Evolutionary conservation across 176 grass and related monocot genomes (phyloP).

Genomic region (Hordeum marinum): DNA sequence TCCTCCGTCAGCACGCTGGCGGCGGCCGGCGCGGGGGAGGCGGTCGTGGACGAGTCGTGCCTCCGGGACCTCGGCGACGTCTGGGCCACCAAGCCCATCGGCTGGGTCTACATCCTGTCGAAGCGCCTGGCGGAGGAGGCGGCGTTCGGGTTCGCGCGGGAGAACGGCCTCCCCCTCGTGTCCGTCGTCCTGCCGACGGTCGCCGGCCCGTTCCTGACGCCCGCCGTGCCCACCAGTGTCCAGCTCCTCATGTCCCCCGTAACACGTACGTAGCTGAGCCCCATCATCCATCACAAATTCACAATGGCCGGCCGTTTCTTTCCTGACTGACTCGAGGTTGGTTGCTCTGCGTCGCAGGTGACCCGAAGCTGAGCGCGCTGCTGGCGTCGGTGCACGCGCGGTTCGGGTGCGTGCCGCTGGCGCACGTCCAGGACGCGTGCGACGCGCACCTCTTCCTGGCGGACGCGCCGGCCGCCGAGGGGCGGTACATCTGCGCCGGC

Average conservation of each 20-base stretch:
- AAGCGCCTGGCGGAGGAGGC: constrained; percentile 73
- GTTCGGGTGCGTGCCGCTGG: constrained; percentile 70
- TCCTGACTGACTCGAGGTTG: neutral
- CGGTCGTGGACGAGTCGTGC: constrained; percentile 69
- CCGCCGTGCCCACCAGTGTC: constrained; percentile 66
- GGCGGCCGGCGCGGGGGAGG: neutral
- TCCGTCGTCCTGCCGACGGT: constrained; percentile 68
- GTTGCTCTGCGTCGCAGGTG: constrained; percentile 25
- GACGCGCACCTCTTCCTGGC: constrained; percentile 73
- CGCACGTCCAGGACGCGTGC: constrained; percentile 75
- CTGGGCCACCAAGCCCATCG: constrained; percentile 62
- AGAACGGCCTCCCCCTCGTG: constrained; percentile 56
- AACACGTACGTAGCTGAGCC: constrained; percentile 30
- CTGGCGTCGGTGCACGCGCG: constrained; percentile 61
- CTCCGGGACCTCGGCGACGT: constrained; percentile 28
- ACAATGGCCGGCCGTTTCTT: neutral
- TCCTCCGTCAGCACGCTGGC: constrained; percentile 82
- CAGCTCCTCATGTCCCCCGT: constrained; percentile 71
- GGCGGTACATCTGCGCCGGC: constrained; percentile 49
- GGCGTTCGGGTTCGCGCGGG: constrained; percentile 61
- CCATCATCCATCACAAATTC: too few relatives aligned
- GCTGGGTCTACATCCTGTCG: constrained; percentile 90
- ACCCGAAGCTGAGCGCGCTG: constrained; percentile 49
- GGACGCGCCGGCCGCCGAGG: constrained; percentile 37
- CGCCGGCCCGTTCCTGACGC: constrained; percentile 71